Evolutionary conservation across 2,329 filamentous ascomycete genomes (phyloP).

Genomic region (Cytospora paraplurivora): DNA sequence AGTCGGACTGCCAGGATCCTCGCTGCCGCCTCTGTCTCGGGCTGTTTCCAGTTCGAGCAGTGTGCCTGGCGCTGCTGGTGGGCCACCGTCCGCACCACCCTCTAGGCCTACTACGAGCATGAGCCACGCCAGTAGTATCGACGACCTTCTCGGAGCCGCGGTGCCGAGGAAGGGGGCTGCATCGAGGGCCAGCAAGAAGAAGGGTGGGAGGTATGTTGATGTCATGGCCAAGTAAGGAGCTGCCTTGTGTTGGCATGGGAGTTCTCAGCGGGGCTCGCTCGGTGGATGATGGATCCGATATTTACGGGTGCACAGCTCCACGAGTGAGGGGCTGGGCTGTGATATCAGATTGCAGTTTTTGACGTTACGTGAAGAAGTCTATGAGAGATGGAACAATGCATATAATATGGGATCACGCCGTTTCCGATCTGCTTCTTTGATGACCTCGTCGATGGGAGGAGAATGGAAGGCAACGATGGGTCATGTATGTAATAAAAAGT

Average conservation of each 20-base stretch:
- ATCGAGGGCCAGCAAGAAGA: constrained; percentile 71
- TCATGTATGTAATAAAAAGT: constrained; percentile 21
- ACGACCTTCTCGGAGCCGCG: constrained; percentile 82
- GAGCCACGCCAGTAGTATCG: constrained; percentile 91
- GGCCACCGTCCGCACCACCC: constrained; percentile 54
- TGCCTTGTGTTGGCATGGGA: background rate
- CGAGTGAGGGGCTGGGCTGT: background rate
- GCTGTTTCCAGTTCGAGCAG: constrained; percentile 51
- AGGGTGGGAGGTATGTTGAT: constrained; percentile 83
- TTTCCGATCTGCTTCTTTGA: background rate
- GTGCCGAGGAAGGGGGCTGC: constrained; percentile 65
- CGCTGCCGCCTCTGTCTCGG: constrained; percentile 48
- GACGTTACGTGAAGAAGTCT: constrained; percentile 27
- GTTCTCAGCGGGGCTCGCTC: background rate
- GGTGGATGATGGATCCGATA: background rate
- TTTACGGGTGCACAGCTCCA: background rate
- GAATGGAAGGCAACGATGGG: background rate
- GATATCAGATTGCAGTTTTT: background rate
- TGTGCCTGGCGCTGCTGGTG: constrained; percentile 32
- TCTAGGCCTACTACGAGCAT: constrained; percentile 77
- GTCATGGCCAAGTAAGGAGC: constrained; percentile 74
- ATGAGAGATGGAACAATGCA: constrained; percentile 21
- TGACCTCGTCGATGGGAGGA: background rate
- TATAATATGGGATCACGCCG: constrained; percentile 13
- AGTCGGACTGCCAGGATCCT: constrained; percentile 34